Evolutionary conservation across 2,329 filamentous ascomycete genomes (phyloP), one percentile per base, ranked within the genome.

Genomic region (Exophiala mesophila): DNA sequence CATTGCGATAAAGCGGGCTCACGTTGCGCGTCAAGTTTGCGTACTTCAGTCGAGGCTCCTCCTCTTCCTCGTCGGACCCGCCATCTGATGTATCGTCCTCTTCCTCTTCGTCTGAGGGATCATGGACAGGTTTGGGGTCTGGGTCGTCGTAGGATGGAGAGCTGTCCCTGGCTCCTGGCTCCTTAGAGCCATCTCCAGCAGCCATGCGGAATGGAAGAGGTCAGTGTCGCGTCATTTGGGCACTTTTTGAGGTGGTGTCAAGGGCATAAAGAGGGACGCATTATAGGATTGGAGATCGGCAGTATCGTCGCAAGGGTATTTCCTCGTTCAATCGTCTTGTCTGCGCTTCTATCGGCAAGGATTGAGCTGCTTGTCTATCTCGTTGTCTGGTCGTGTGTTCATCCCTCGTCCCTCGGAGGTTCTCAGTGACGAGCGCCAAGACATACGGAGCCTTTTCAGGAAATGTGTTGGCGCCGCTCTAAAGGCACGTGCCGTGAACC

Each of bases 21-120:
- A 98, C 69, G 57, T 83, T 82, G 47, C 82, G 83, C 5, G 92
- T 97, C 55, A 97, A 68, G 36, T 88, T 83, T 37, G 83, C 84
- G 63, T 96, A 96, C 66, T 98, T 98, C 57, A 98, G 77, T 59
- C 83, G 84, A 19, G 92, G 94, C 65, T 97, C 90, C 13, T 97
- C 90, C 4, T 96, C 89, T 3, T 92, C 88, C 0, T 89, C 87
- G 0, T 94, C 87, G 0, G 84, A 82, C 0, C 85, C 83, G 0
- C 88, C 83, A 0, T 82, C 80, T 0, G 80, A 77, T 0, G 81
- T 78, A 0, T 79, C 77, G 0, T 79, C 76, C 0, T 64, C 66
- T 3, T 65, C 42, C 20, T 38, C 41, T 12, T 52, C 49, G 19
- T 52, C 49, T 26, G 36, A 39, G 13, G 39, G 41, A 12, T 26